A percentile compares a stretch with the other conserved stretches of the same genome.
phyloP scores from a whole-genome alignment of 202 grass and related monocot species.

The Elaeis oleifera region DNA sequence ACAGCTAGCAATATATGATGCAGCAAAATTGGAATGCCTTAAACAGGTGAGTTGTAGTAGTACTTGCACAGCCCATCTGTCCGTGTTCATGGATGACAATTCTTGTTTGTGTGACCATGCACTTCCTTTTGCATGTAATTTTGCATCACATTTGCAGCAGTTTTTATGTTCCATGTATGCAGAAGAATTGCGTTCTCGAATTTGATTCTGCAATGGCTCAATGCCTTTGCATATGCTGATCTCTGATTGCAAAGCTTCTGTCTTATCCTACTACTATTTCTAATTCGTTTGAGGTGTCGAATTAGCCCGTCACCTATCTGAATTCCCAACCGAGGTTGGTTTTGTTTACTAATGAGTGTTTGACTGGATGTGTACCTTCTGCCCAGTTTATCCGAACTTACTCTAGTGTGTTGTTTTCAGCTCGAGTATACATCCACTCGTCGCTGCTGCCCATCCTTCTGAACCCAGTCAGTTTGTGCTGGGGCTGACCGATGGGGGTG shows the following conservation, averaged over 20 bases:
- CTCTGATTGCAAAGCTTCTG: neutral
- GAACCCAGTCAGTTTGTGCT: constrained; percentile 7
- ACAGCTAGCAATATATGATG: constrained; percentile 11
- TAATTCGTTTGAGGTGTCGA: neutral
- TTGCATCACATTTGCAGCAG: no score
- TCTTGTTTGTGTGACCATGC: no score
- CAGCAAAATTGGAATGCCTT: constrained; percentile 3
- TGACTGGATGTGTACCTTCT: neutral
- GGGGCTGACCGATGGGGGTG: neutral
- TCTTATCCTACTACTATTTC: neutral
- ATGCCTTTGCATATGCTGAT: neutral
- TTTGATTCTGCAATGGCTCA: no score
- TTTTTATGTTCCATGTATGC: no score
- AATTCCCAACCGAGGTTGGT: neutral
- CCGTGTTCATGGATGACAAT: no score
- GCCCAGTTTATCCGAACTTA: neutral
- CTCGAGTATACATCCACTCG: neutral
- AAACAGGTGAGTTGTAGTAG: neutral
- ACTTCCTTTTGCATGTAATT: no score
- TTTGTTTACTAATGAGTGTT: neutral
- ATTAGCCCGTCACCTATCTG: neutral
- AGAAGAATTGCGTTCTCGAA: no score
- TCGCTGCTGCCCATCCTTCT: constrained; percentile 7
- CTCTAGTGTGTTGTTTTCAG: neutral
- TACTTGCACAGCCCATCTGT: no score